Base-by-base conservation (phyloP, 441 rosid species). In the Gossypium davidsonii region DNA sequence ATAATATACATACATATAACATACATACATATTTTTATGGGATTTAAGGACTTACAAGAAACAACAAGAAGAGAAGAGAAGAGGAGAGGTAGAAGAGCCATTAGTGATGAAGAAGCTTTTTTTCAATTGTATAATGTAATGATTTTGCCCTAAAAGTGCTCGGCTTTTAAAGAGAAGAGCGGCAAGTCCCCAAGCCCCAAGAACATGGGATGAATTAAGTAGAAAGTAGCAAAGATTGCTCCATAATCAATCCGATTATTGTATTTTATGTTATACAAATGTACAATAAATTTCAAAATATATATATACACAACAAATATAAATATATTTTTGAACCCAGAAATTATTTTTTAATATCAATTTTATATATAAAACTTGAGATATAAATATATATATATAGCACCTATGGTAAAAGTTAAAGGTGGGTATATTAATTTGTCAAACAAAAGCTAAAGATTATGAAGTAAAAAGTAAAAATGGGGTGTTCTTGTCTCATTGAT, bases 71-170 rank as follows among this genome's bases (percentile, higher is more conserved):
- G 57, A 23, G 14, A 48, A 14, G 21, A 46, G 21, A 23, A 23
- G 20, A 46, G 3, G 52, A 48, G 7, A 66, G 39, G 20, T 46
- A 67, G 71, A 67, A 67, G 71, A 48, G 71, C 71, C 57, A 67
- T 67, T 46, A 14, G 1, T 66, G 21, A 46, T 63, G 15, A 4
- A 31, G 48, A 21, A 48, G 59, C 12, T 6, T 12, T 67, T 28
- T 23, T 67, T 7, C 3, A 25, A 44, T 7, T 67, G 39, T 14
- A 67, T 7, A 46, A 48, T 67, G 57, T 2, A 23, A n/a, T 46
- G 56, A 18, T 23, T 25, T 23, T 14, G 20, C 12, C 20, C 71
- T 12, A 4, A 25, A 65, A 65, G 15, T 52, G 0, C 0, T 3
- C 15, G 3, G 70, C 39, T 14, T 67, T 48, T 67, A 44, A 20